phyloP scores from a whole-genome alignment of 768 basidiomycete species.

The Panellus pusillus region DNA sequence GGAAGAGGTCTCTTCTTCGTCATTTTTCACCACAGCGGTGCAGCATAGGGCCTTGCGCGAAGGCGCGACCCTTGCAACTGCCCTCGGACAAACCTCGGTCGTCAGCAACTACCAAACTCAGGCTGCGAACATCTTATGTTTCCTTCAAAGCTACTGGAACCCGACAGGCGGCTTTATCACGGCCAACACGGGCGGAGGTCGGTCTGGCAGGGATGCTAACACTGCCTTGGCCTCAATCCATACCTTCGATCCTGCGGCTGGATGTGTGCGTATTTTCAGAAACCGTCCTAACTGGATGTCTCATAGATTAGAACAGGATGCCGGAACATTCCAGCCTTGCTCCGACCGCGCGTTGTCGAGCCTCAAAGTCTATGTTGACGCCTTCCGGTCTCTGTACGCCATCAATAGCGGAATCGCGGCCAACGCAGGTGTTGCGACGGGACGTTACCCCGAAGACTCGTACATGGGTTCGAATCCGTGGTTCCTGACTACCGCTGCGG shows the following conservation, averaged over 20 bases:
- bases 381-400: conserved; percentile 64
- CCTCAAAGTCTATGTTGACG: conserved; percentile 60
- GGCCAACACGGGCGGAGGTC: conserved; percentile 74
- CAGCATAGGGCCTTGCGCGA: conserved; percentile 75
- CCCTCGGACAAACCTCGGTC: conserved; percentile 54
- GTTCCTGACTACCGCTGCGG: conserved; percentile 73
- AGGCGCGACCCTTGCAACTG: conserved; percentile 60
- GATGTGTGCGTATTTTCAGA: conserved; percentile 23
- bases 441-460: conserved; percentile 58
- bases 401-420: conserved; percentile 61
- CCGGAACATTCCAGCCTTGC: conserved; percentile 72
- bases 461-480: conserved; percentile 69
- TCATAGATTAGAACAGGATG: conserved; percentile 35
- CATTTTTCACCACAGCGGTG: conserved; percentile 80
- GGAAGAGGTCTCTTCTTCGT: conserved; percentile 71
- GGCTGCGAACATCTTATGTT: conserved; percentile 67
- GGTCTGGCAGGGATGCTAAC: conserved; percentile 77
- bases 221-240: conserved; percentile 69
- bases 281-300: background rate
- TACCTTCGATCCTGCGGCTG: conserved; percentile 55
- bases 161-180: conserved; percentile 59
- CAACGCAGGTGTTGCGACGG: conserved; percentile 52
- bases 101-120: conserved; percentile 52
- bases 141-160: conserved; percentile 84
- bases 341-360: conserved; percentile 73